These are phyloP conservation scores for Apophysomyces ossiformis DNA, from an alignment of 371 early-diverging fungal species.

Conservation along the genomic window DNA sequence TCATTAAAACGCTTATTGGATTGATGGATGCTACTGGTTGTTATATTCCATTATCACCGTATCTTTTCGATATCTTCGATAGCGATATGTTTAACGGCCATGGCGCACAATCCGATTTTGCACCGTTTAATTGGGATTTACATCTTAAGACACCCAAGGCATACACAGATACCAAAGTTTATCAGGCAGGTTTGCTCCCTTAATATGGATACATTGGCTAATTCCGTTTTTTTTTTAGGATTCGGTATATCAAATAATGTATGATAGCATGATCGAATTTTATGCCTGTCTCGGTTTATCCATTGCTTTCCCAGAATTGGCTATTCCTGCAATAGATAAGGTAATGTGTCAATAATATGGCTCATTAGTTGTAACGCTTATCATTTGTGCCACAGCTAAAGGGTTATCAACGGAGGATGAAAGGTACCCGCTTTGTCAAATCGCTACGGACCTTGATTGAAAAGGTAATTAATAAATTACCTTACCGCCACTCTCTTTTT, in stretches of 20 bases:
- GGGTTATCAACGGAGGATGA: conserved; percentile 53
- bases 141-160: conserved; percentile 78
- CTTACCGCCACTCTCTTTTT: background rate
- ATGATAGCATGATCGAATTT: conserved; percentile 75
- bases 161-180: conserved; percentile 81
- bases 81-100: conserved; percentile 54
- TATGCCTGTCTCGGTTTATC: conserved; percentile 77
- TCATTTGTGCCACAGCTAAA: conserved; percentile 49
- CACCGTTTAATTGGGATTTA: conserved; percentile 74
- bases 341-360: conserved; percentile 28
- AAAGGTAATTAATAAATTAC: conserved; percentile 51
- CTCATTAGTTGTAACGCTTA: background rate
- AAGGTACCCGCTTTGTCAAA: conserved; percentile 72
- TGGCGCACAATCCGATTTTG: conserved; percentile 49
- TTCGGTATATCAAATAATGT: conserved; percentile 71
- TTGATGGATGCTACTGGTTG: conserved; percentile 59
- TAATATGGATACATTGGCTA: background rate
- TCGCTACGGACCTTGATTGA: conserved; percentile 80
- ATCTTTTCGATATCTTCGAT: conserved; percentile 68
- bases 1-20: conserved; percentile 72
- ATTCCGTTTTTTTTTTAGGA: conserved; percentile 42
- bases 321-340: conserved; percentile 76
- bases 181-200: conserved; percentile 46
- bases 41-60: conserved; percentile 49
- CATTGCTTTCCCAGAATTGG: conserved; percentile 94